These are phyloP conservation scores for Trichomonas tenax DNA, from an alignment of 208 protist genomes.

Conservation along the genomic window DNA sequence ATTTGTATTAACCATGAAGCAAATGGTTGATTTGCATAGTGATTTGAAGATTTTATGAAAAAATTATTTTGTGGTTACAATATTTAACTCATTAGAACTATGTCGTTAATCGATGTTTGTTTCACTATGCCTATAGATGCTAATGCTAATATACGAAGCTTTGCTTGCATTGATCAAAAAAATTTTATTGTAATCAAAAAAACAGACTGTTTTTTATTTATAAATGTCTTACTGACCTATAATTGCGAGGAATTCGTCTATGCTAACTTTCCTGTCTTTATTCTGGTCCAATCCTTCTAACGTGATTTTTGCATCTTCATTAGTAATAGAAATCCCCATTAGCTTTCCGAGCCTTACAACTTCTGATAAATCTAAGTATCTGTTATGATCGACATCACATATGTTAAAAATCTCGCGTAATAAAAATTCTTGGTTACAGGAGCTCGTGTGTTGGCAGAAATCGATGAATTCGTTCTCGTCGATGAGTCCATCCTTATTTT, in stretches of 20 bases:
- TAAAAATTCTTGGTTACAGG: not conserved
- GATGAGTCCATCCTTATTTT: not conserved
- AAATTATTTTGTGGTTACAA: too few relatives aligned
- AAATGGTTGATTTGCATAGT: too few relatives aligned
- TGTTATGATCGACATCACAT: not conserved
- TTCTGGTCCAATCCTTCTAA: not conserved
- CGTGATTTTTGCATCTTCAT: not conserved
- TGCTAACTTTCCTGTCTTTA: not conserved
- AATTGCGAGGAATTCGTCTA: not conserved
- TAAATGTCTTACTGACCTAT: not conserved
- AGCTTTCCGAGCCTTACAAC: not conserved
- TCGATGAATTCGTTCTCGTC: not conserved
- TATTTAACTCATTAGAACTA: too few relatives aligned
- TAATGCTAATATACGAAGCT: too few relatives aligned
- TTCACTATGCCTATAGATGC: too few relatives aligned
- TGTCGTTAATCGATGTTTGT: too few relatives aligned
- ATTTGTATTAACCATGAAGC: too few relatives aligned
- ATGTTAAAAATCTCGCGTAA: not conserved
- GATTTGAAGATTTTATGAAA: too few relatives aligned
- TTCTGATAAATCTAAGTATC: not conserved
- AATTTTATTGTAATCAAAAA: too few relatives aligned
- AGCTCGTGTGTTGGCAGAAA: not conserved
- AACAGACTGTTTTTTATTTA: not conserved
- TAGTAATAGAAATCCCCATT: not conserved
- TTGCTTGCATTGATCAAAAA: too few relatives aligned